phyloP scores from a whole-genome alignment of 768 basidiomycete species.

The Tremella fuciformis region DNA sequence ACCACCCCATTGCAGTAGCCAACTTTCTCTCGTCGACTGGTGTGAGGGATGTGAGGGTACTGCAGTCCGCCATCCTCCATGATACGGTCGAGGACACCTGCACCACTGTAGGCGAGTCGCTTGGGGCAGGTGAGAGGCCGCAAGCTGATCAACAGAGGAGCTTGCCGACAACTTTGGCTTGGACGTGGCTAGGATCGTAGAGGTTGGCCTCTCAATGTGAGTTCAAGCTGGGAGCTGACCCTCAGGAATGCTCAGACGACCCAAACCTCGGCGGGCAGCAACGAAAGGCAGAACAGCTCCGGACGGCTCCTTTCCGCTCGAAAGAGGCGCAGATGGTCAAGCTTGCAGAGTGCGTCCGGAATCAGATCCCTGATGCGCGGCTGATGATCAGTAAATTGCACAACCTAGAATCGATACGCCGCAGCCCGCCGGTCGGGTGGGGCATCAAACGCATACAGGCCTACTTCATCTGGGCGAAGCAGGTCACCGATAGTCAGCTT shows the following conservation, averaged over 20 bases:
- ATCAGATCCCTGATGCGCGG: background rate
- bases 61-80: slow-evolving; percentile 51
- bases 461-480: slow-evolving; percentile 49
- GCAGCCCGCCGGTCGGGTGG: slow-evolving; percentile 50
- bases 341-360: slow-evolving; percentile 43
- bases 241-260: slow-evolving; percentile 48
- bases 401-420: slow-evolving; percentile 46
- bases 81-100: slow-evolving; percentile 53
- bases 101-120: slow-evolving; percentile 37
- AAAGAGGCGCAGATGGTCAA: slow-evolving; percentile 49
- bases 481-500: slow-evolving; percentile 44
- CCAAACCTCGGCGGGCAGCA: slow-evolving; percentile 28
- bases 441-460: slow-evolving; percentile 41
- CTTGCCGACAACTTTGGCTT: slow-evolving; percentile 44
- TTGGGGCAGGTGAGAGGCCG: background rate
- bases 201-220: slow-evolving; percentile 22
- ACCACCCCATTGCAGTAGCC: slow-evolving; percentile 50
- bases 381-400: slow-evolving; percentile 45
- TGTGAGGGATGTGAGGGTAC: slow-evolving; percentile 40
- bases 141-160: slow-evolving; percentile 34
- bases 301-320: slow-evolving; percentile 42
- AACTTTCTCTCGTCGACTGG: slow-evolving; percentile 48
- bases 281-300: slow-evolving; percentile 43
- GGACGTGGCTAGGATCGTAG: slow-evolving; percentile 49
- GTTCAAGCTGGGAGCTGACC: background rate